Evolutionary conservation across 2,329 filamentous ascomycete genomes (phyloP), one percentile per base, ranked within the genome.

Genomic region (Xylaria sp.): DNA sequence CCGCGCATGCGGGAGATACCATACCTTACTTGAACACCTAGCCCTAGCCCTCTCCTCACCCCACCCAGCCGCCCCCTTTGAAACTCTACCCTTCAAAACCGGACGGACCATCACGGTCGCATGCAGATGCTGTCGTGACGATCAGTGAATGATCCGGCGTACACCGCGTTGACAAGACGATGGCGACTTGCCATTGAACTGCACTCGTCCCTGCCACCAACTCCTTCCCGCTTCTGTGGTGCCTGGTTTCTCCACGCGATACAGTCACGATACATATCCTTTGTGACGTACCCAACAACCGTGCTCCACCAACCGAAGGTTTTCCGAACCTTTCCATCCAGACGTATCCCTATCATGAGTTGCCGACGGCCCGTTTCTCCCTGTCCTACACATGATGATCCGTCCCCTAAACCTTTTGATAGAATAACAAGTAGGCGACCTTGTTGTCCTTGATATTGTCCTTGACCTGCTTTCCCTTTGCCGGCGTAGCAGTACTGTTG

Each of bases 351-450:
- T 51, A 29, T 19, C 41, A 34, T 29, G 29, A 43, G 40, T 24
- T 22, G 37, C 37, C 22, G 43, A 42, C 24, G 7, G 48, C 38
- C 9, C 17, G 21, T 7, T 38, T 38, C 42, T 24, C 22, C 11
- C 17, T 18, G 24, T 52, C 39, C 16, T 39, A 41, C 38, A 20
- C 18, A 55, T 38, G 44, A 46, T 37, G 18, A 37, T 16, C 13
- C 38, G 24, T 41, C 37, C 22, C 39, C 62, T 56, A 84, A 56
- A 94, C 83, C 66, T 85, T 86, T 76, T 97, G 89, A 73, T 99
- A 99, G 76, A 99, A 96, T 68, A 99, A 76, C 62, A 99, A 85
- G 74, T 99, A 99, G 3, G 94, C 94, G 54, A 97, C 93, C 80
- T 96, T 96, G 80, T 93, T 96, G 72, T 97, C 93, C 73, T 91